Percentiles rank a stretch among this genome's conserved stretches.
phyloP scores from a whole-genome alignment of 2,329 filamentous ascomycete species.

The Neonectria punicea region DNA sequence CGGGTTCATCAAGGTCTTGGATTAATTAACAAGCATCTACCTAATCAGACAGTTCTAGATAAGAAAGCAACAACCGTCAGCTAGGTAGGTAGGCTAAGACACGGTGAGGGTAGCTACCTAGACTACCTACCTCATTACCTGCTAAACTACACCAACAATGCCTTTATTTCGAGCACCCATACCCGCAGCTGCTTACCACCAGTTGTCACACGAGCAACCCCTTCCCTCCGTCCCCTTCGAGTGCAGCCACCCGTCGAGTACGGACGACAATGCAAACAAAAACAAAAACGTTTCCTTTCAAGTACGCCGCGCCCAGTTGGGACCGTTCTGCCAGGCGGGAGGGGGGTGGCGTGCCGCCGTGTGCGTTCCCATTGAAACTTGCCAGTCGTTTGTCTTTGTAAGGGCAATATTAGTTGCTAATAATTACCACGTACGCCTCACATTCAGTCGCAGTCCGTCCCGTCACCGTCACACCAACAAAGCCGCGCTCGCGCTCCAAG shows the following conservation, averaged over 20 bases:
- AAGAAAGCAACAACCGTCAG: no score
- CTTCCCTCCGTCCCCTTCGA: background rate
- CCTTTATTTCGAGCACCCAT: background rate
- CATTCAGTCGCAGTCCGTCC: background rate
- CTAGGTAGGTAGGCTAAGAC: no score
- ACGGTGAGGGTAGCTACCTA: no score
- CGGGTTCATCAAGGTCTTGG: background rate
- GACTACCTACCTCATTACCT: no score
- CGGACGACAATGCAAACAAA: background rate
- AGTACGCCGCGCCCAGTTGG: background rate
- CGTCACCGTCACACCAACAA: background rate
- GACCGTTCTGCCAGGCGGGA: conserved; percentile 10
- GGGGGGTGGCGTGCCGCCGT: no score
- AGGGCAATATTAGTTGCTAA: no score
- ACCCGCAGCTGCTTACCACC: no score
- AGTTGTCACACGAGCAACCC: background rate
- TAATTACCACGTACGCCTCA: conserved; percentile 5
- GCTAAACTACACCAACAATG: background rate
- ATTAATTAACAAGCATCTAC: no score
- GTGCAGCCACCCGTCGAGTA: conserved; percentile 1
- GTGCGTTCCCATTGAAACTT: no score
- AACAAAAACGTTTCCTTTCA: conserved; percentile 25
- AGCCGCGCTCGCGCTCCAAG: background rate
- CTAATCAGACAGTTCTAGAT: no score
- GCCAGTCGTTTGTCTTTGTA: no score